A percentile compares a stretch with the other conserved stretches of the same genome.
Conservation (phyloP, 2,329 filamentous ascomycete species). For the Leptographium galeiforme region DNA sequence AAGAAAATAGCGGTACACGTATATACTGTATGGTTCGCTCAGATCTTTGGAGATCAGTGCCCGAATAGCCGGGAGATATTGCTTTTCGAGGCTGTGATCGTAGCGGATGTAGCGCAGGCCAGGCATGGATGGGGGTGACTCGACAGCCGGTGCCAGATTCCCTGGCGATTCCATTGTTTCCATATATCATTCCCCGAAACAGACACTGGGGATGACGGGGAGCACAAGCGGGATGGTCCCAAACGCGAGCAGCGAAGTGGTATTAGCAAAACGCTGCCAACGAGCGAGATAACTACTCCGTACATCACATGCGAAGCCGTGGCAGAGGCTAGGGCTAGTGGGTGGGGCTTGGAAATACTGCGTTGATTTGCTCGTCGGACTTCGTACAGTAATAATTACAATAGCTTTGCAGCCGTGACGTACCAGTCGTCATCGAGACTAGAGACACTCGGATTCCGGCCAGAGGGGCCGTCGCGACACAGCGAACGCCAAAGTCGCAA, state of each 20-base stretch:
- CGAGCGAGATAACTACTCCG: no score
- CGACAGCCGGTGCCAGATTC: not conserved
- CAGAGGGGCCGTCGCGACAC: not conserved
- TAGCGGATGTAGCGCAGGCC: constrained; percentile 49
- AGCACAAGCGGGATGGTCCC: not conserved
- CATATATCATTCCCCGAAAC: no score
- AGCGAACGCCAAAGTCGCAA: not conserved
- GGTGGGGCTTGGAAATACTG: not conserved
- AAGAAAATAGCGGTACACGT: constrained; percentile 95
- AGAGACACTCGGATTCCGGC: not conserved
- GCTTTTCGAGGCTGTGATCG: constrained; percentile 43
- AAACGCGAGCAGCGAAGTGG: no score
- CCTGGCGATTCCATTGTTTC: not conserved
- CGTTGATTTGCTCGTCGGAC: not conserved
- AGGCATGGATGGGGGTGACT: not conserved
- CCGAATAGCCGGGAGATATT: constrained; percentile 73
- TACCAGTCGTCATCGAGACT: not conserved
- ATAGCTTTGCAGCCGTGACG: not conserved
- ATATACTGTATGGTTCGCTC: constrained; percentile 97
- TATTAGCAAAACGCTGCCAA: no score
- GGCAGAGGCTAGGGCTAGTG: not conserved
- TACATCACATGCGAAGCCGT: not conserved
- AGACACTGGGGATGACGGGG: not conserved
- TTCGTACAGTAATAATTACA: no score
- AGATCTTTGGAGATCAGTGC: constrained; percentile 90